Evolutionary conservation across 2,329 filamentous ascomycete species (phyloP), one percentile per base, ranked within the genome.

Genomic region (Pseudogymnoascus verrucosus): DNA sequence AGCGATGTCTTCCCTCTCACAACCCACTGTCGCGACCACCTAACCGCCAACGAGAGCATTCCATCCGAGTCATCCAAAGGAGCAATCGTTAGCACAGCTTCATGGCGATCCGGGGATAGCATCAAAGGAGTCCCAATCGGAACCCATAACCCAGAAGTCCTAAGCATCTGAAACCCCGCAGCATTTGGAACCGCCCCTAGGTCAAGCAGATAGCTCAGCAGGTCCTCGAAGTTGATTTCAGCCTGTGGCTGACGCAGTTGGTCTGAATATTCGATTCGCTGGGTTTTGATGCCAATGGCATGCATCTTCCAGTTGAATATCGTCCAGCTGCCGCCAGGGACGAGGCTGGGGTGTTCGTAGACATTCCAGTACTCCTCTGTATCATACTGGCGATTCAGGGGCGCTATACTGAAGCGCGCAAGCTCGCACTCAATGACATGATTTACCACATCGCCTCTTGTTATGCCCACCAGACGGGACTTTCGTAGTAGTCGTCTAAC

Each of bases 281-380:
- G 86, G 12, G 82, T 82, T 69, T 84, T 85, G 63, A 82, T 76
- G 1, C 86, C 85, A 23, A 87, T 86, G 2, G 82, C 76, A 67
- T 86, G 80, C n/a, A 80, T 80, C 68, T 81, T 82, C 85, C 86
- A 89, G 72, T 88, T 82, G 71, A 89, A 87, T 0, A 81, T 82
- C 0, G 85, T 86, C 85, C 85, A 89, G 28, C 77, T 80, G 0
- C 86, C 86, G 2, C 86, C 86, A 0, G 82, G 82, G 47, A 87
- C 81, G 11, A 73, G 74, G 57, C 80, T 83, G 0, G 80, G 79
- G 62, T 81, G 76, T 1, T 76, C 72, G 40, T 80, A 80, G 2
- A 85, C 74, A 12, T 76, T 75, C 83, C 86, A 89, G 74, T 89
- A 89, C 61, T 83, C 78, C 0, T 77, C 73, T 11, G 81, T 78